These are phyloP conservation scores for Phytophthora kernoviae DNA, from an alignment of 352 stramenopile genomes.

Conservation along the genomic window DNA sequence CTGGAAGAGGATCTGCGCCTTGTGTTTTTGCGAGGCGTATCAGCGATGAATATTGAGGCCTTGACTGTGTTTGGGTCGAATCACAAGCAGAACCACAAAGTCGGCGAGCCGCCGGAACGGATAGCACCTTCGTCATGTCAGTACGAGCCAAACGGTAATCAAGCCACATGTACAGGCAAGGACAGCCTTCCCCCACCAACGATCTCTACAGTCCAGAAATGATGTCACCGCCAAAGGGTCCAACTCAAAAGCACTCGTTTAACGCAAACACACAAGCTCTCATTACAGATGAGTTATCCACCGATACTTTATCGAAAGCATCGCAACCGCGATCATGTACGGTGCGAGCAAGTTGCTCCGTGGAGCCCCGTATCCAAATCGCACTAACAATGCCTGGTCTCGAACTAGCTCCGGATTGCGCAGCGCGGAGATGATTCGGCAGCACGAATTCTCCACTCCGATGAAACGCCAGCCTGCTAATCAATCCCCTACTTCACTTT, in stretches of 20 bases:
- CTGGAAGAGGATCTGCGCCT: constrained; percentile 68
- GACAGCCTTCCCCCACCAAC: neutral
- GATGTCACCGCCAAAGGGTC: constrained; percentile 1
- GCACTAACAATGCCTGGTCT: constrained; percentile 9
- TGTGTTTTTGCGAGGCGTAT: constrained; percentile 72
- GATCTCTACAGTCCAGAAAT: neutral
- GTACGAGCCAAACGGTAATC: neutral
- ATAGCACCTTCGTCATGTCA: constrained; percentile 5
- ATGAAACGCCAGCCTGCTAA: constrained; percentile 3
- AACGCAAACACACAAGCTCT: neutral
- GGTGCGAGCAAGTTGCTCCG: constrained; percentile 6
- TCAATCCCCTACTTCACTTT: constrained; percentile 11
- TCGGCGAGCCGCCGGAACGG: constrained; percentile 1
- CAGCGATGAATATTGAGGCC: constrained; percentile 82
- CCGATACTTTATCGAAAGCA: neutral
- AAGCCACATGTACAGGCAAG: constrained; percentile 1
- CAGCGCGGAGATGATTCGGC: constrained; percentile 47
- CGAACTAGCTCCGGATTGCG: constrained; percentile 25
- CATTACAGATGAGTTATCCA: constrained; percentile 1
- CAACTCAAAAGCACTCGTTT: neutral
- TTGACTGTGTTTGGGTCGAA: constrained; percentile 63
- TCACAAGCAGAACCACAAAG: constrained; percentile 33
- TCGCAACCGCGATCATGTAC: constrained; percentile 1
- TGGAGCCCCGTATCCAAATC: constrained; percentile 11
- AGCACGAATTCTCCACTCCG: constrained; percentile 26